Base-by-base conservation (phyloP, 257 asterid species). In the Plantago major region DNA sequence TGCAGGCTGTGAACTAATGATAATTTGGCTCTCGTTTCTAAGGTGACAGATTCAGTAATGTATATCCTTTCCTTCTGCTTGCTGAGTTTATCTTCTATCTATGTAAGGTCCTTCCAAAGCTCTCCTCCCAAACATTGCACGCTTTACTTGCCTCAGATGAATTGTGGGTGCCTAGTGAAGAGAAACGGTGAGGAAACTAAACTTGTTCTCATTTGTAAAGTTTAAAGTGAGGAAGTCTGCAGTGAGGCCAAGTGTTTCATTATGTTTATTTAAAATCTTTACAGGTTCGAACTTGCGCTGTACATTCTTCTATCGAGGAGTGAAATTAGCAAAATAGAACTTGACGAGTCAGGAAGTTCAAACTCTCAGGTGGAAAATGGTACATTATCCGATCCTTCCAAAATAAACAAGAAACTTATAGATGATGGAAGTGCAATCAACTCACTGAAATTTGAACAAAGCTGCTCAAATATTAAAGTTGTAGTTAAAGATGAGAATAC, bases 101-200 rank as follows among this genome's bases (percentile, higher is more conserved):
- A 19, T 72, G 44, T 50, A 74, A 92, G 99, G 99, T 92, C 75
- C 97, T 92, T 70, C 96, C 99, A 17, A 85, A 83, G 69, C 97
- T 92, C 69, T 92, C 99, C 51, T 73, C 96, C 71, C 97, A 90
- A 75, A 92, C 97, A 42, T 67, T 89, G 68, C 89, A 75, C 61
- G 95, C 99, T 42, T 76, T 92, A 71, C 90, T 92, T 73, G 84
- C 91, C 54, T 92, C 97, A 67, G 96, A 92, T 69, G 91, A 83
- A 71, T 71, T 92, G 72, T 92, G 96, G 99, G 99, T 92, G 63
- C 86, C 89, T 65, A 83, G 86, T 76, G 99, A 92, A 81, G 95
- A 89, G 80, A 84, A 78, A 82, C 81, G 99, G 99, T 89, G 74
- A 86, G 87, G 63, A 2, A 11, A 30, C 48, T 18, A 33, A 47